Percentiles rank a stretch among this genome's conserved stretches.
phyloP scores from a whole-genome alignment of 495 filamentous ascomycete species.

The Poronia punctata region DNA sequence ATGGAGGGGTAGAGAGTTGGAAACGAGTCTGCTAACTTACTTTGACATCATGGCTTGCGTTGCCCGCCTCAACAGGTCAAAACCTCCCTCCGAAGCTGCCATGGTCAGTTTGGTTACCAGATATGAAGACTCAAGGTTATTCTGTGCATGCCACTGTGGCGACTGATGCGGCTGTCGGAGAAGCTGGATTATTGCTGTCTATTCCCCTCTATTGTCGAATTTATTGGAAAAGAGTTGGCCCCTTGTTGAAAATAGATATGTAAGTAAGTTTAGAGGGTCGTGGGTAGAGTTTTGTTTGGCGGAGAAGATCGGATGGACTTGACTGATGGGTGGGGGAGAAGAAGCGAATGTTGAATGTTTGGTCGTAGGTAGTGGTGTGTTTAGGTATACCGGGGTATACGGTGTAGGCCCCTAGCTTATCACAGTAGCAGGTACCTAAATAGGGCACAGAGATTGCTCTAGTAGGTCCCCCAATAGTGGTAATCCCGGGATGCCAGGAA shows the following conservation, averaged over 20 bases:
- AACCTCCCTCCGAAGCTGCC: conserved; percentile 32
- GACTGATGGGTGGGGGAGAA: conserved; percentile 2
- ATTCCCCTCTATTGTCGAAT: too few relatives aligned
- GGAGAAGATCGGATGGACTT: conserved; percentile 8
- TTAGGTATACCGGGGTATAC: background rate
- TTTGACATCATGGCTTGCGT: conserved; percentile 54
- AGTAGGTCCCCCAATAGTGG: conserved; percentile 1
- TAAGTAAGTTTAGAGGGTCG: conserved; percentile 4
- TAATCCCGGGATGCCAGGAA: conserved; percentile 8
- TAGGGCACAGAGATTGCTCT: background rate
- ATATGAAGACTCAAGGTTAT: too few relatives aligned
- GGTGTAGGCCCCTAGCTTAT: too few relatives aligned
- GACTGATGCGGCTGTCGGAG: too few relatives aligned
- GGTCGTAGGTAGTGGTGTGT: conserved; percentile 1
- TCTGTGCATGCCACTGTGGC: too few relatives aligned
- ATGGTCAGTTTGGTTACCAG: conserved; percentile 15
- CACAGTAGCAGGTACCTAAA: background rate
- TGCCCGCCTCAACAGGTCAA: conserved; percentile 48
- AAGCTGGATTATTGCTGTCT: too few relatives aligned
- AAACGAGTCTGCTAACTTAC: conserved; percentile 31
- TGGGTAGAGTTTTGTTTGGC: conserved; percentile 7
- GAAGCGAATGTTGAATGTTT: background rate
- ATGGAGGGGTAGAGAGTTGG: conserved; percentile 27
- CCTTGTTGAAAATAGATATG: conserved; percentile 1
- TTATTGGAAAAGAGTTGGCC: too few relatives aligned